Evolutionary conservation across 2,329 filamentous ascomycete species (phyloP).

Genomic region (Aspergillus uvarum): DNA sequence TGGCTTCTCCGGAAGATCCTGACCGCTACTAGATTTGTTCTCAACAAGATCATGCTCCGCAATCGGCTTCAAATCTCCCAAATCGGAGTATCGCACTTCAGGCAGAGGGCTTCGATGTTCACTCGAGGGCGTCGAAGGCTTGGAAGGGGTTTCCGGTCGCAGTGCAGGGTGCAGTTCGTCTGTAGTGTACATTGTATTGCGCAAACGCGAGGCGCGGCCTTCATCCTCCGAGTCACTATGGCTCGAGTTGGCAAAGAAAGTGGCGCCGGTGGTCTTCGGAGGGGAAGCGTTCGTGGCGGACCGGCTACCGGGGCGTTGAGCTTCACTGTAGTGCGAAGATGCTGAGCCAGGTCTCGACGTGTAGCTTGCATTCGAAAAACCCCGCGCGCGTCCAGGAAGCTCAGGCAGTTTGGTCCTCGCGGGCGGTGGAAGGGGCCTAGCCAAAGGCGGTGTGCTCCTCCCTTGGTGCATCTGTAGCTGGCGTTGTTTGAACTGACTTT

Average conservation of each 20-base stretch:
- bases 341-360: conserved; percentile 39
- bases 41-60: conserved; percentile 33
- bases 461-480: conserved; percentile 78
- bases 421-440: conserved; percentile 30
- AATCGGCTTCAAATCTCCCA: conserved; percentile 43
- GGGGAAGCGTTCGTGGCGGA: conserved; percentile 33
- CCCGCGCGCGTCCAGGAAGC: conserved; percentile 29
- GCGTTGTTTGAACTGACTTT: conserved; percentile 78
- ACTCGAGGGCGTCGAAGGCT: conserved; percentile 29
- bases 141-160: conserved; percentile 35
- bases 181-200: conserved; percentile 26
- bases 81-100: conserved; percentile 40
- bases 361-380: conserved; percentile 39
- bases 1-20: conserved; percentile 29
- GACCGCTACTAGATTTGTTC: conserved; percentile 1
- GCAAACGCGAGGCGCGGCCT: conserved; percentile 28
- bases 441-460: conserved; percentile 59
- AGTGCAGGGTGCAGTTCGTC: conserved; percentile 41
- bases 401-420: conserved; percentile 23
- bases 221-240: conserved; percentile 43
- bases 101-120: conserved; percentile 33
- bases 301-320: conserved; percentile 25
- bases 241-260: conserved; percentile 38
- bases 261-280: conserved; percentile 23
- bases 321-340: conserved; percentile 40